Percentiles rank a stretch among this genome's conserved stretches.
Conservation (phyloP, 306 rosid species). For the Acacia melanoxylon region DNA sequence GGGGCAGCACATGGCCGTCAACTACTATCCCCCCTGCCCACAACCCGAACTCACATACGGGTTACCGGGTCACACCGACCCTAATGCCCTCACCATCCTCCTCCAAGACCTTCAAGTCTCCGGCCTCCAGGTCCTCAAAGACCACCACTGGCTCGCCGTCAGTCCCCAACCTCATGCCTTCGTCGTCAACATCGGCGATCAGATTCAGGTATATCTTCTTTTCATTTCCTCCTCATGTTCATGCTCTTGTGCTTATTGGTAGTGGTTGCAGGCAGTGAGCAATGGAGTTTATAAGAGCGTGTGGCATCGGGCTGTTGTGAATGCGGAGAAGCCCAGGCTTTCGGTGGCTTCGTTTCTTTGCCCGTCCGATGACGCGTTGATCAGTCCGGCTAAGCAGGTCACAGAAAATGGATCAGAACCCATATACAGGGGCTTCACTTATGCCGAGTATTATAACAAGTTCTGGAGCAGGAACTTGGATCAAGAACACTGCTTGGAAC, state of each 20-base stretch:
- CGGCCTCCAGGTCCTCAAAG: slow-evolving; percentile 87
- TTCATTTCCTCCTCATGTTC: not conserved
- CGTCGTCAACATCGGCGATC: slow-evolving; percentile 86
- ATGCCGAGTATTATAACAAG: slow-evolving; percentile 66
- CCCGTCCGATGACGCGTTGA: slow-evolving; percentile 60
- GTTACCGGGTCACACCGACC: slow-evolving; percentile 89
- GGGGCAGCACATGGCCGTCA: slow-evolving; percentile 97
- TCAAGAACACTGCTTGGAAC: slow-evolving; percentile 76
- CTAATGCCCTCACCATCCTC: slow-evolving; percentile 86
- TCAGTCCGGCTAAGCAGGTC: slow-evolving; percentile 63
- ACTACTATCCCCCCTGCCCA: slow-evolving; percentile 91
- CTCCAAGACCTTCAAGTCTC: slow-evolving; percentile 70
- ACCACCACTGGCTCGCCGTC: slow-evolving; percentile 74
- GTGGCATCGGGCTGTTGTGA: slow-evolving; percentile 88
- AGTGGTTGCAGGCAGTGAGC: slow-evolving; percentile 71
- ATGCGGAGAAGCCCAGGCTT: slow-evolving; percentile 73
- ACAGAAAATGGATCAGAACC: slow-evolving; percentile 43
- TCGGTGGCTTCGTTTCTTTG: slow-evolving; percentile 87
- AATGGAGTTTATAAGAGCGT: slow-evolving; percentile 88
- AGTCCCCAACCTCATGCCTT: slow-evolving; percentile 79
- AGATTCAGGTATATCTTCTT: slow-evolving; percentile 57
- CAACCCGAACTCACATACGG: slow-evolving; percentile 94
- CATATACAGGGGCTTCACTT: slow-evolving; percentile 62
- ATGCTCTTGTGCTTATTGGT: not conserved
- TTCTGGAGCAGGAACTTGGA: slow-evolving; percentile 88